Base-by-base conservation (phyloP, 495 filamentous ascomycete species). In the Xylaria venustula region DNA sequence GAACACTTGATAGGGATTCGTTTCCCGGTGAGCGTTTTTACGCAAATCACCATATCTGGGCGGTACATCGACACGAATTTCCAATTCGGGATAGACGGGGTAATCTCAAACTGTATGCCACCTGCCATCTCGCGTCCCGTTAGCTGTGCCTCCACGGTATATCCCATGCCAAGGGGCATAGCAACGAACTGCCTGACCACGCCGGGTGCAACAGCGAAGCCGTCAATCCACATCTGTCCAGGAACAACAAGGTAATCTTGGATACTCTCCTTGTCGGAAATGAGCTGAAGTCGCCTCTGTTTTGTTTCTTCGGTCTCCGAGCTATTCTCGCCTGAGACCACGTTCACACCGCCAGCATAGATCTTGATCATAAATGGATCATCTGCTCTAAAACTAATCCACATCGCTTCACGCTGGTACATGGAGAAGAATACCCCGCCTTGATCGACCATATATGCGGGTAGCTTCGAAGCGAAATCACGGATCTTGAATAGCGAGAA, bases 201-300 rank as follows among this genome's bases (percentile, higher is more conserved):
- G 3, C 73, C 74, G 14, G 62, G 68, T 30, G 53, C 64, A 14
- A 46, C 63, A 11, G 62, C 73, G 22, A 82, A 72, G 12, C 82
- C 82, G 52, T 83, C 79, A 1, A 85, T 67, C 80, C 79, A 82
- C 7, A 25, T 62, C 62, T 83, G 81, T 0, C 48, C 25, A 1
- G 79, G 79, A 7, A 70, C 62, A 23, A 83, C 76, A 5, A 83
- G 44, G 49, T 83, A 83, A 50, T 84, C 79, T 59, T 80, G 81
- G 22, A 77, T 49, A 28, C 59, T 57, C 56, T 71, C 53, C 0
- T 54, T 17, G 1, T 58, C 44, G 1, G 41, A 17, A 17, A 65
- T 40, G 14, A 63, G 46, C 15, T 46, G 30, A 7, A 41, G 50
- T 26, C 61, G 41, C 19, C 61, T 54, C 47, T 64, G 49, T 50